A percentile compares a stretch with the other conserved stretches of the same genome.
Evolutionary conservation across 2,329 filamentous ascomycete genomes (phyloP).

Genomic region (Colletotrichum tofieldiae): DNA sequence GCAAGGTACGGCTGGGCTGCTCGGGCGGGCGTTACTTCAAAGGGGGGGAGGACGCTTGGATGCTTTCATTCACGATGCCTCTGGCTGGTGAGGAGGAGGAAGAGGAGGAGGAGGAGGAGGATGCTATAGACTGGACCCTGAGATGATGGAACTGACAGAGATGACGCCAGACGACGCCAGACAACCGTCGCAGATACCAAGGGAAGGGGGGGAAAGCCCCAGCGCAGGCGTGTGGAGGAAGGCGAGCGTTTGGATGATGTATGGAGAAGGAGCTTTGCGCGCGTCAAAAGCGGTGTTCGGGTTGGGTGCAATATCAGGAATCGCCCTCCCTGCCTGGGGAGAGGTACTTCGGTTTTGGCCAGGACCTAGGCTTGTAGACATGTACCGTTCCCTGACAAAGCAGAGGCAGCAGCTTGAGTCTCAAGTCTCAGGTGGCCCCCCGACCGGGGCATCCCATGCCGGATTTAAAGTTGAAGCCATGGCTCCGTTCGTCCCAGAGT

Average conservation of each 20-base stretch:
- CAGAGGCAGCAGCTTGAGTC: constrained; percentile 1
- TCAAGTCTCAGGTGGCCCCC: constrained; percentile 1
- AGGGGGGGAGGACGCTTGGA: background rate
- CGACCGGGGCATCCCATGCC: constrained; percentile 19
- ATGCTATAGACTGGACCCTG: background rate
- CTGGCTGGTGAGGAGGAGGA: background rate
- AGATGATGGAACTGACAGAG: background rate
- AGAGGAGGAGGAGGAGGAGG: background rate
- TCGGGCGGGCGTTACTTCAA: background rate
- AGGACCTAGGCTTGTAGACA: background rate
- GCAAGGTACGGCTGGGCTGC: background rate
- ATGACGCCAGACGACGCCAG: background rate
- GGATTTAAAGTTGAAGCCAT: constrained; percentile 33
- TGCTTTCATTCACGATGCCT: constrained; percentile 1
- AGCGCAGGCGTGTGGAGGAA: background rate
- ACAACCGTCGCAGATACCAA: background rate
- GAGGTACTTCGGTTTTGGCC: background rate
- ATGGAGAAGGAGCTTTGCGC: background rate
- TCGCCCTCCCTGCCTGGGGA: background rate
- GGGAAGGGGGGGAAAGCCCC: background rate
- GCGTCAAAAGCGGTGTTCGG: background rate
- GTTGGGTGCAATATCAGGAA: background rate
- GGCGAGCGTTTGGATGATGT: background rate
- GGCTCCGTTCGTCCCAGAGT: constrained; percentile 16
- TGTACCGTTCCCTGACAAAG: background rate